Evolutionary conservation across 306 rosid genomes (phyloP), one percentile per base, ranked within the genome.

Genomic region (Cucurbita argyrosperma): DNA sequence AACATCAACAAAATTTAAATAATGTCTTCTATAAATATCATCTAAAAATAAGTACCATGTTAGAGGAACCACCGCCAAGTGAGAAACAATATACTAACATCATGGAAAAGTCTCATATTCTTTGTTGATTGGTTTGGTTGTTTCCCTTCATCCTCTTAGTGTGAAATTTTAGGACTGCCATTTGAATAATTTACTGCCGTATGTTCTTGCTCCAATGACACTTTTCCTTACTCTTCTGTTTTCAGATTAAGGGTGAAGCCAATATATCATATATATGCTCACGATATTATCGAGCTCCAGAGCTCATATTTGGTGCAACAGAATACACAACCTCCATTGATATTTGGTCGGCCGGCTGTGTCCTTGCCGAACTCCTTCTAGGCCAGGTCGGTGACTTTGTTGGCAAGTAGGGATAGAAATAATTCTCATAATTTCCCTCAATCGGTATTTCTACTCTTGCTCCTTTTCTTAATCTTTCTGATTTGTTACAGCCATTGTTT

Each of bases 341-440:
- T 81, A 88, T 91, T 61, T 91, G 99, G 99, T 94, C 97, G 71
- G 92, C 97, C 85, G 99, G 99, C 79, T 94, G 99, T 84, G 99
- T 89, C 62, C 99, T 94, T 61, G 99, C 99, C 3, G 96, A 94
- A 85, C 97, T 94, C 77, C 97, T 94, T 80, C 83, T 91, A 60
- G 97, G 97, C 80, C 92, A 89, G 97, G 98, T 94, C 76, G 52
- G 78, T 80, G 43, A 76, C 66, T 74, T 37, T 13, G 56, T 43
- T 57, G 8, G 77, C 23, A 46, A 14, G 67, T 37, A 39, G 46
- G 56, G 14, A 54, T 45, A 5, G 26, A 6, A 15, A 12, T 45
- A 4, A 8, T 30, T 76, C 52, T 49, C n/a, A 35, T 23, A 16
- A 18, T 63, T 50, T 76, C 70, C 62, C 26, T 3, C 52, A 3